Evolutionary conservation across 495 filamentous ascomycete species (phyloP).

Genomic region (Cercophora scortea): DNA sequence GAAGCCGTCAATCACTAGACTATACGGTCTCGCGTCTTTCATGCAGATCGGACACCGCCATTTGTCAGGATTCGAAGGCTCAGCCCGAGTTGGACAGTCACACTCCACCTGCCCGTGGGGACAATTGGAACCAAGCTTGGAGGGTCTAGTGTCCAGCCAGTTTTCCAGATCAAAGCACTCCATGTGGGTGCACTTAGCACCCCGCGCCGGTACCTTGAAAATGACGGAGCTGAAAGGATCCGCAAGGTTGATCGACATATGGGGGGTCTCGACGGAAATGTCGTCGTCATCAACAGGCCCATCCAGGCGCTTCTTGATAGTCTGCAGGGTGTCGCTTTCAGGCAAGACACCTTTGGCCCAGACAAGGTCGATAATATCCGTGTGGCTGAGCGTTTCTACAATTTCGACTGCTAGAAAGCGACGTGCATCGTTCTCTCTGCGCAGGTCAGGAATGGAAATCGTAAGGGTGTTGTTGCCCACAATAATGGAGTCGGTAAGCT

Average conservation of each 20-base stretch:
- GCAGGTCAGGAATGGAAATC: constrained; percentile 39
- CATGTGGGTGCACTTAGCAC: constrained; percentile 51
- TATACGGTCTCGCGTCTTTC: constrained; percentile 64
- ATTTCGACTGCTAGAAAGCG: constrained; percentile 58
- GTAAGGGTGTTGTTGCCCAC: constrained; percentile 52
- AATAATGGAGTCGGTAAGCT: constrained; percentile 52
- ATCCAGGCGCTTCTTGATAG: constrained; percentile 43
- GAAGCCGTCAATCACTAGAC: constrained; percentile 62
- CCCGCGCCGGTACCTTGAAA: constrained; percentile 64
- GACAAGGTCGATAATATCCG: constrained; percentile 38
- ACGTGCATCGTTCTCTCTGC: constrained; percentile 25
- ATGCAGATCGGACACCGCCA: constrained; percentile 79
- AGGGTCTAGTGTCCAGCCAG: constrained; percentile 57
- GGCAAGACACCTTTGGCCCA: constrained; percentile 23
- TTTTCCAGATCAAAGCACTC: constrained; percentile 88
- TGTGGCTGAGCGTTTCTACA: constrained; percentile 46
- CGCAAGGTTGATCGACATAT: constrained; percentile 62
- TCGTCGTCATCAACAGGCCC: constrained; percentile 52
- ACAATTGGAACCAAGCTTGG: constrained; percentile 33
- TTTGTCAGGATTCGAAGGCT: constrained; percentile 56
- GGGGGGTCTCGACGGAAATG: constrained; percentile 52
- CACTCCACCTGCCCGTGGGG: constrained; percentile 13
- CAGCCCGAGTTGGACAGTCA: constrained; percentile 19
- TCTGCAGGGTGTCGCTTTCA: constrained; percentile 29
- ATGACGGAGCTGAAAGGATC: constrained; percentile 68